Base-by-base conservation (phyloP, 805 yeast species). In the Lachancea thermotolerans region DNA sequence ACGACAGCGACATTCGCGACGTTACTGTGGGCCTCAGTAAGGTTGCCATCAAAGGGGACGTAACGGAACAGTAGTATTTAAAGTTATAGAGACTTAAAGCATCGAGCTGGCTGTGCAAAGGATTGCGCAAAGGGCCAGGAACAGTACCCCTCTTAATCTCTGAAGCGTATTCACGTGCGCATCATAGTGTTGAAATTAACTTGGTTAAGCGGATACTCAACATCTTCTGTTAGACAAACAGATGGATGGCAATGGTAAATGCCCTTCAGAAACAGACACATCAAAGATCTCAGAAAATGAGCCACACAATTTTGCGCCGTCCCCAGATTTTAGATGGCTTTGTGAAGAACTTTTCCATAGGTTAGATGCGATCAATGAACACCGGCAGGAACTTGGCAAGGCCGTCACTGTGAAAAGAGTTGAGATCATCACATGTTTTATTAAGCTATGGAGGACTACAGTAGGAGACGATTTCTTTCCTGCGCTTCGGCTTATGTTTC, bases 381-480 rank as follows among this genome's bases (percentile, higher is more conserved):
- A 52, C 10, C 41, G 48, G 2, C 43, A 45, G 27, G 43, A 39
- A 9, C 32, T 49, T 18, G 45, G 45, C 2, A 60, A 55, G 41
- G 50, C 64, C 3, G 40, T 49, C 12, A 44, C 55, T 42, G 39
- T 45, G 31, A 50, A 51, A 32, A 59, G 60, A 38, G 44, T 54
- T 5, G 56, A 62, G 16, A 51, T 67, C 1, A 61, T 77, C 2
- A 46, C 54, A 0, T 50, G 53, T 14, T 82, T 79, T 55, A 65
- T 79, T 28, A 56, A 58, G 4, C 58, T 68, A 33, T 82, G 85
- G 83, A 62, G 79, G 32, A 53, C 52, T 12, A 63, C 70, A 1
- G 80, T 81, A 0, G 88, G 88, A 0, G 62, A 70, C 14, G 74
- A 89, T 59, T 71, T 89, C 2, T 80, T 73, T 53, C 90, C 91